A percentile compares a stretch with the other conserved stretches of the same genome.
Evolutionary conservation across 2,329 filamentous ascomycete genomes (phyloP).

Genomic region (Aureobasidium sp.): DNA sequence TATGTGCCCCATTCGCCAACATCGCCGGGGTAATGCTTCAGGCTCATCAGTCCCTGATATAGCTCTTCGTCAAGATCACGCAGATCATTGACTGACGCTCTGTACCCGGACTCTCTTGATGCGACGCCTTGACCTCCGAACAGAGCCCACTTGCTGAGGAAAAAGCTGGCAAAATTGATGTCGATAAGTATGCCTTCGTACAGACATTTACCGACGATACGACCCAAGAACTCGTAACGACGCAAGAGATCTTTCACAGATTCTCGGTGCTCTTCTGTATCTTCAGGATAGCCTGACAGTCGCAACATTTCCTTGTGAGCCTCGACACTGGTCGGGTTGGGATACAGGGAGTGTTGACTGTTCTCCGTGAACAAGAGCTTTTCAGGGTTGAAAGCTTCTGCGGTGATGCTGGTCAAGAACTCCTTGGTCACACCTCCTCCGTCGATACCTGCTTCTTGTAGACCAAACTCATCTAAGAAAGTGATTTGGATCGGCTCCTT

Average conservation of each 20-base stretch:
- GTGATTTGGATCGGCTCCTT: constrained; percentile 97
- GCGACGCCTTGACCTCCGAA: constrained; percentile 56
- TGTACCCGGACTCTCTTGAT: constrained; percentile 63
- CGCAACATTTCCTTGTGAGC: neutral
- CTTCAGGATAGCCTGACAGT: constrained; percentile 43
- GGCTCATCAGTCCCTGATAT: constrained; percentile 71
- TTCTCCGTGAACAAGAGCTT: constrained; percentile 67
- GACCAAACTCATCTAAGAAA: constrained; percentile 85
- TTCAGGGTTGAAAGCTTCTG: constrained; percentile 64
- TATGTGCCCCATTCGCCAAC: constrained; percentile 75
- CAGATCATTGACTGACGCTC: constrained; percentile 89
- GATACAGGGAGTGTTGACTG: constrained; percentile 77
- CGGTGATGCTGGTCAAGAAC: constrained; percentile 82
- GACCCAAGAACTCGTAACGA: constrained; percentile 83
- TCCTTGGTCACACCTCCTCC: constrained; percentile 97
- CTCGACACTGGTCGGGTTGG: constrained; percentile 56
- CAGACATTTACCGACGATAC: constrained; percentile 89
- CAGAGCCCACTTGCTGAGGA: constrained; percentile 88
- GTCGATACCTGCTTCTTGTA: constrained; percentile 86
- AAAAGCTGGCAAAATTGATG: constrained; percentile 88
- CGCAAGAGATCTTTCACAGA: constrained; percentile 55
- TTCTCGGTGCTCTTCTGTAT: constrained; percentile 49
- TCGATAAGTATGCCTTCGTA: constrained; percentile 96
- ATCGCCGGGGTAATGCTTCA: constrained; percentile 80
- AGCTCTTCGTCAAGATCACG: constrained; percentile 84